phyloP scores from a whole-genome alignment of 768 basidiomycete genomes.

The Mycena rosella region DNA sequence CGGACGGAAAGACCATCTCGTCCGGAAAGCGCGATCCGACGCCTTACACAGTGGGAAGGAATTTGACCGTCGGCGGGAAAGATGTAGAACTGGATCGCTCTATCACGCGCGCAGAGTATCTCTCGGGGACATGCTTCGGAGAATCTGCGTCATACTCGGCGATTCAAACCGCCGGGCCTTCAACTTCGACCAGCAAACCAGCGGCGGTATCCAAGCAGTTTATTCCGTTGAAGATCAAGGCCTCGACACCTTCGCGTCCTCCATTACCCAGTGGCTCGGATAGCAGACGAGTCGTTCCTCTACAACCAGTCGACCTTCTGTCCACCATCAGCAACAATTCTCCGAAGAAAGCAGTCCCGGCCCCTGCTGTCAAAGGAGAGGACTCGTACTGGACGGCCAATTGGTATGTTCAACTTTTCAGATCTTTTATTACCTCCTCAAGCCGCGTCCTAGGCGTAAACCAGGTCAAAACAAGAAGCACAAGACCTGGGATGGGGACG shows the following conservation, averaged over 20 bases:
- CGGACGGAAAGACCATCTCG: constrained; percentile 71
- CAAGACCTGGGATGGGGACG: constrained; percentile 90
- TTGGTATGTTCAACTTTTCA: constrained; percentile 60
- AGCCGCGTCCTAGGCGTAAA: constrained; percentile 68
- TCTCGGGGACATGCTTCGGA: constrained; percentile 77
- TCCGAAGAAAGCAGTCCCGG: constrained; percentile 23
- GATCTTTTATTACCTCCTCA: neutral
- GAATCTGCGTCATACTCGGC: constrained; percentile 28
- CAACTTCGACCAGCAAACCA: constrained; percentile 42
- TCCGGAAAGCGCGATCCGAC: constrained; percentile 61
- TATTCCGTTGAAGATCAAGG: constrained; percentile 46
- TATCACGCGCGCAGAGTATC: constrained; percentile 66
- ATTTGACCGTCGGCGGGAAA: constrained; percentile 60
- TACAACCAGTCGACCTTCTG: constrained; percentile 56
- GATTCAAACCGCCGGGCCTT: constrained; percentile 26
- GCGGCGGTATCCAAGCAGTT: constrained; percentile 43
- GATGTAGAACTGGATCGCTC: constrained; percentile 75
- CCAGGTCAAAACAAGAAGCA: constrained; percentile 77
- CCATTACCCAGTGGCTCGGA: constrained; percentile 26
- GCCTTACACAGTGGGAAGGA: constrained; percentile 53
- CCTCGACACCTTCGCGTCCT: constrained; percentile 34
- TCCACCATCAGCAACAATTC: constrained; percentile 36
- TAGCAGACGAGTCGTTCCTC: constrained; percentile 48
- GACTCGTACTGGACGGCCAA: constrained; percentile 75
- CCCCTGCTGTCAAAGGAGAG: constrained; percentile 27